Evolutionary conservation across 306 rosid species (phyloP), one percentile per base, ranked within the genome.

Genomic region (Cicer arietinum): DNA sequence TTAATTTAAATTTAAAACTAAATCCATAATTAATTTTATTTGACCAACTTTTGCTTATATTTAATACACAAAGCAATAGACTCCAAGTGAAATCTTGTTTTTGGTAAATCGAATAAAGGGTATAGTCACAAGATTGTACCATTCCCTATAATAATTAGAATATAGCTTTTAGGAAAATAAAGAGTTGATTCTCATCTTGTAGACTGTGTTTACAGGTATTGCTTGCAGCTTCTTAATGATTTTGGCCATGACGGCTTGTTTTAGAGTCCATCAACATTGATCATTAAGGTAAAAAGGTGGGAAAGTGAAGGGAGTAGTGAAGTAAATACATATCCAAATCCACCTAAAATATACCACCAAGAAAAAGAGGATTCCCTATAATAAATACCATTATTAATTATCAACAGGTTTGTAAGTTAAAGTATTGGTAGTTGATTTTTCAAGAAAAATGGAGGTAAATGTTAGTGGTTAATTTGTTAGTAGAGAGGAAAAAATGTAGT

Each of bases 111-210:
- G 48, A 60, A 14, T 45, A 73, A 44, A 45, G 18, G 16, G 5
- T 44, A 17, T 66, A 12, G 58, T 46, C 73, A 67, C 56, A 67
- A 46, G 57, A 46, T 67, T 67, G 39, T 53, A 63, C 51, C 81
- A 45, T 77, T 13, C 46, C 60, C 57, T 51, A 30, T 50, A 62
- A 69, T 57, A 46, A 78, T 65, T 68, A 65, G 82, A 79, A 72
- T 69, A 71, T 69, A 71, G 80, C 74, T 75, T 85, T 87, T 73
- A 72, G 77, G 62, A 66, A 51, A 56, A 61, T 56, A 40, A 66
- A 69, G 44, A 59, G 45, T 35, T 76, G 82, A 82, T 81, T 56
- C 78, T 70, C 62, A 50, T 78, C 86, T 89, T 82, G 89, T 80
- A 72, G 73, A 62, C 70, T 20, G 87, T 82, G 84, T 73, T 73